Conservation (phyloP, 1,284 basidiomycete species). For the Spongispora temasekensis region DNA sequence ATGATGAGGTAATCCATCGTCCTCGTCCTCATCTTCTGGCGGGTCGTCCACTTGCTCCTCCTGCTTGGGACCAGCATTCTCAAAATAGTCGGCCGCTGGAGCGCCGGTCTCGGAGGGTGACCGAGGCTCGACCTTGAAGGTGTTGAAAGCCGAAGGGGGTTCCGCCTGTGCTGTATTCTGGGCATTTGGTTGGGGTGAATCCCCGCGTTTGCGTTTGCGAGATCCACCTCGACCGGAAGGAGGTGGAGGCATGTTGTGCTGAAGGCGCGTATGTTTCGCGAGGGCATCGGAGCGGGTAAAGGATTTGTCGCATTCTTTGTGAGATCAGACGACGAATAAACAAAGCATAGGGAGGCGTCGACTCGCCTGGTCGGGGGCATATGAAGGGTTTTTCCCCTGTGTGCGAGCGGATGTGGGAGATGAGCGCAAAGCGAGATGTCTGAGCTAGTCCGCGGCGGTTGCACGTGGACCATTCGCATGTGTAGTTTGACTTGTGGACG, state of each 20-base stretch:
- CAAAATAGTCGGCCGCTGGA: slow-evolving; percentile 32
- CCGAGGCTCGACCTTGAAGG: slow-evolving; percentile 64
- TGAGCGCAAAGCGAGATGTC: slow-evolving; percentile 84
- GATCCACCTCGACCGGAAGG: slow-evolving; percentile 69
- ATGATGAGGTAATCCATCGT: slow-evolving; percentile 53
- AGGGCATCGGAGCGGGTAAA: slow-evolving; percentile 92
- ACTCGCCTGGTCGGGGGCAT: slow-evolving; percentile 75
- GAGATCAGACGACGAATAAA: not conserved
- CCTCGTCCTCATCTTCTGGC: slow-evolving; percentile 31
- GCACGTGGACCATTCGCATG: slow-evolving; percentile 88
- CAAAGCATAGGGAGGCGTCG: not conserved
- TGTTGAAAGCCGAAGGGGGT: slow-evolving; percentile 47
- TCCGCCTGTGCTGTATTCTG: slow-evolving; percentile 27
- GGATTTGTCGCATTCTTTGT: slow-evolving; percentile 85
- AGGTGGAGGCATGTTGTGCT: slow-evolving; percentile 77
- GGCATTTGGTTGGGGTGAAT: slow-evolving; percentile 34
- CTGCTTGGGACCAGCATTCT: slow-evolving; percentile 10
- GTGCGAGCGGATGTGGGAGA: slow-evolving; percentile 86
- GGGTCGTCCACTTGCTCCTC: slow-evolving; percentile 28
- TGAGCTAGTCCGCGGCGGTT: slow-evolving; percentile 77
- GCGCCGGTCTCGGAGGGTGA: slow-evolving; percentile 42
- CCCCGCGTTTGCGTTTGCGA: slow-evolving; percentile 61
- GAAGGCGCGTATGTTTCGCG: slow-evolving; percentile 87
- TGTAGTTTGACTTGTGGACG: slow-evolving; percentile 83
- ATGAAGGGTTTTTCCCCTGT: slow-evolving; percentile 92